These are phyloP conservation scores for Yamadazyma oceani DNA, from an alignment of 1,139 yeast species.

Conservation along the genomic window DNA sequence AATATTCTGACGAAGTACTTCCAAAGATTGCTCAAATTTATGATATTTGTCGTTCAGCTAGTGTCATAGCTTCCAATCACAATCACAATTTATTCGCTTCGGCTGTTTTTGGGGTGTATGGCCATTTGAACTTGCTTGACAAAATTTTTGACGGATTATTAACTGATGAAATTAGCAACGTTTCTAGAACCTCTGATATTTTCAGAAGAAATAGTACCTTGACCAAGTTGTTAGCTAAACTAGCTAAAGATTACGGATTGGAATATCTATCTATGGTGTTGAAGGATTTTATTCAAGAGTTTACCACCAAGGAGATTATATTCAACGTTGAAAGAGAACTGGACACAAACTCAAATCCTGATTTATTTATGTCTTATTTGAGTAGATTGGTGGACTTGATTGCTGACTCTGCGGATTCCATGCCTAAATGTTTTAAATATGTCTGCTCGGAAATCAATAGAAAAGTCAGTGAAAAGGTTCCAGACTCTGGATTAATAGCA, in stretches of 20 bases:
- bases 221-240: slow-evolving; percentile 70
- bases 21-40: slow-evolving; percentile 22
- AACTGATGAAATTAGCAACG: slow-evolving; percentile 59
- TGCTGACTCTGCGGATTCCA: slow-evolving; percentile 49
- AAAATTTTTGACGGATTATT: slow-evolving; percentile 57
- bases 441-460: slow-evolving; percentile 72
- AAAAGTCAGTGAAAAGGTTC: slow-evolving; percentile 64
- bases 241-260: slow-evolving; percentile 65
- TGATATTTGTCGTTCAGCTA: slow-evolving; percentile 51
- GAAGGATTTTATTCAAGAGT: slow-evolving; percentile 54
- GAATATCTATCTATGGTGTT: slow-evolving; percentile 56
- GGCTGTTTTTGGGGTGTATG: slow-evolving; percentile 63
- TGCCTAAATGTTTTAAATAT: slow-evolving; percentile 74
- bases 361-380: slow-evolving; percentile 58
- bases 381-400: slow-evolving; percentile 62
- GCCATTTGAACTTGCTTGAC: slow-evolving; percentile 54
- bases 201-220: slow-evolving; percentile 82
- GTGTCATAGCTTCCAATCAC: slow-evolving; percentile 62
- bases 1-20: slow-evolving; percentile 17
- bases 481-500: slow-evolving; percentile 67
- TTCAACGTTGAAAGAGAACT: slow-evolving; percentile 66
- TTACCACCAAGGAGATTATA: slow-evolving; percentile 49
- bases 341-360: slow-evolving; percentile 26
- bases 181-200: slow-evolving; percentile 67
- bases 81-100: slow-evolving; percentile 58